These are phyloP conservation scores for Lizanozyma gosingica DNA, from an alignment of 1,139 yeast genomes.

Conservation along the genomic window DNA sequence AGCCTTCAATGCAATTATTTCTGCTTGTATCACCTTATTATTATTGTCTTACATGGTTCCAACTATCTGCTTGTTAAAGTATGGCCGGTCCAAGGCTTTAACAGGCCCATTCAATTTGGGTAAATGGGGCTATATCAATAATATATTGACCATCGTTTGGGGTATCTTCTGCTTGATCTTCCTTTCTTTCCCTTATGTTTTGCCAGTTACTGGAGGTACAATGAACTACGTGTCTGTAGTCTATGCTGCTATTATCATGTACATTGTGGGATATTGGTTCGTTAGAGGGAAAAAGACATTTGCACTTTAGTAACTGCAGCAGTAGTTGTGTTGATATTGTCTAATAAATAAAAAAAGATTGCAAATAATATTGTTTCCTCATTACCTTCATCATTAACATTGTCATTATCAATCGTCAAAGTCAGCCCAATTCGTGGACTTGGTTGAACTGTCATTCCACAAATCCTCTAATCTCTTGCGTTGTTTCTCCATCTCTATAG, in stretches of 20 bases:
- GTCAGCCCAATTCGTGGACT: neutral
- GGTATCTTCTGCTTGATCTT: conserved; percentile 32
- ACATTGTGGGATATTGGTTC: conserved; percentile 29
- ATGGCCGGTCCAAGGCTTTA: conserved; percentile 11
- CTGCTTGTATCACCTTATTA: conserved; percentile 46
- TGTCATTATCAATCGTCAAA: neutral
- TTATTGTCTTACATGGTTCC: conserved; percentile 44
- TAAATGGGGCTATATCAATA: conserved; percentile 7
- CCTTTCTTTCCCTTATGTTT: conserved; percentile 34
- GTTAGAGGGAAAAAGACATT: conserved; percentile 28
- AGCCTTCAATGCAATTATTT: conserved; percentile 48
- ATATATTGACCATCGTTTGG: conserved; percentile 25
- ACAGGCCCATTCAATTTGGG: conserved; percentile 14
- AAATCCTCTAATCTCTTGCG: conserved; percentile 1
- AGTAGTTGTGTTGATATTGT: too few species aligned
- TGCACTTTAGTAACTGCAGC: neutral
- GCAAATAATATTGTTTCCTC: too few species aligned
- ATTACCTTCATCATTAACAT: too few species aligned
- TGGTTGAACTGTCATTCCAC: neutral
- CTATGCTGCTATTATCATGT: conserved; percentile 23
- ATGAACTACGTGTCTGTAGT: conserved; percentile 41
- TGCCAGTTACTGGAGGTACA: conserved; percentile 34
- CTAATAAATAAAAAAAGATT: too few species aligned
- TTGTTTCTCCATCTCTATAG: conserved; percentile 6
- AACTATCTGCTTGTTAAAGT: conserved; percentile 9